Evolutionary conservation across 1,284 basidiomycete species (phyloP).

Genomic region (Rhodotorula mucilaginosa): DNA sequence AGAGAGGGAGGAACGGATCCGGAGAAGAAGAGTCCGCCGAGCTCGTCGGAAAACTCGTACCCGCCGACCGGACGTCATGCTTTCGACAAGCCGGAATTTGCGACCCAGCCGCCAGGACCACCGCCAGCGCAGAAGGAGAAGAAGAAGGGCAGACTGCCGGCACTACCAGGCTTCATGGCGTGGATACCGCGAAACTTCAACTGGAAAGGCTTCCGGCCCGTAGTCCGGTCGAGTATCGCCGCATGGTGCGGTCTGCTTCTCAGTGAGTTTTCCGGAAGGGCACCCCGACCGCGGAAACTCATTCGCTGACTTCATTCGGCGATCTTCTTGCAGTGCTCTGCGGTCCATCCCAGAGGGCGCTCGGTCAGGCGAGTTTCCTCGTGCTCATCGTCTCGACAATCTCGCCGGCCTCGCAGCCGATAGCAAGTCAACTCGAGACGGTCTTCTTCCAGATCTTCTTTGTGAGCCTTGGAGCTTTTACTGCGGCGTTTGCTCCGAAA

Average conservation of each 20-base stretch:
- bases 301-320: not conserved
- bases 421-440: conserved; percentile 26
- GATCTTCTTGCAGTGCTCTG: conserved; percentile 10
- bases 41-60: not conserved
- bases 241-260: conserved; percentile 38
- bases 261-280: not conserved
- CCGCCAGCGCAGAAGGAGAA: not conserved
- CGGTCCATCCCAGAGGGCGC: conserved; percentile 1
- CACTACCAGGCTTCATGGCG: conserved; percentile 13
- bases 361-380: conserved; percentile 37
- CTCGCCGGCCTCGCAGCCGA: conserved; percentile 30
- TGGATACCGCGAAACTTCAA: conserved; percentile 34
- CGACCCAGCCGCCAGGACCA: not conserved
- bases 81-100: conserved; percentile 3
- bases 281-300: not conserved
- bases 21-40: not conserved
- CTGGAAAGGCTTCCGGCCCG: conserved; percentile 37
- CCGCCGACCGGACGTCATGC: not conserved
- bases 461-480: not conserved
- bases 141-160: not conserved
- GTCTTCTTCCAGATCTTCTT: conserved; percentile 35
- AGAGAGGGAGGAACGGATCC: not conserved
- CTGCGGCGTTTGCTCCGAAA: not conserved
- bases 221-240: conserved; percentile 23
- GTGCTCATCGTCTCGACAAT: conserved; percentile 32